Conservation (phyloP, 768 basidiomycete species). For the Serpula lacrymans region DNA sequence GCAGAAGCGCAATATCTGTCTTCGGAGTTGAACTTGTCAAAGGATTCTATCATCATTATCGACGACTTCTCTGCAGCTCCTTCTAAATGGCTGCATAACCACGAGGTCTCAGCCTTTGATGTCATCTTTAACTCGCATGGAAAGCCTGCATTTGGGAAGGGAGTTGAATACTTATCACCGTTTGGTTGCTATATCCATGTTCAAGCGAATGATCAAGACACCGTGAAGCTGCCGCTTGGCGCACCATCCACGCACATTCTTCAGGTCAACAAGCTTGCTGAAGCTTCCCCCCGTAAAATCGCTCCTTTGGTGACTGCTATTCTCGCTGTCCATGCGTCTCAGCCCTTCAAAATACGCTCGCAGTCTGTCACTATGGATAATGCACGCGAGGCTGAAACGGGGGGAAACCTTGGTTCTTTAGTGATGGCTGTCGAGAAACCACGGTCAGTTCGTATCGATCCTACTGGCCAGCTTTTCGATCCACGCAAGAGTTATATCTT, state of each 20-base stretch:
- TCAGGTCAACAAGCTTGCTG: slow-evolving; percentile 18
- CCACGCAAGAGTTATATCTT: slow-evolving; percentile 23
- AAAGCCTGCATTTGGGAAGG: slow-evolving; percentile 14
- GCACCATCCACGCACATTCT: slow-evolving; percentile 14
- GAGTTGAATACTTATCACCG: slow-evolving; percentile 16
- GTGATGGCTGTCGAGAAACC: slow-evolving; percentile 14
- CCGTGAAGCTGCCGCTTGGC: slow-evolving; percentile 15
- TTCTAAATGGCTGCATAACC: slow-evolving; percentile 2
- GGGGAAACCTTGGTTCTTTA: background rate
- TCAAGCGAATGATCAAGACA: slow-evolving; percentile 10
- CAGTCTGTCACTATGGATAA: slow-evolving; percentile 14
- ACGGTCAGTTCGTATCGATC: slow-evolving; percentile 16
- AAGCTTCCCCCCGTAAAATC: slow-evolving; percentile 17
- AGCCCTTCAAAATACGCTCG: slow-evolving; percentile 9
- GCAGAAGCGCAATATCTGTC: slow-evolving; percentile 11
- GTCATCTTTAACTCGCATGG: slow-evolving; percentile 21
- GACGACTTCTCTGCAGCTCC: background rate
- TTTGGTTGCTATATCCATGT: slow-evolving; percentile 24
- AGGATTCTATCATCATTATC: slow-evolving; percentile 1
- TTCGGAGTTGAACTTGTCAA: slow-evolving; percentile 10
- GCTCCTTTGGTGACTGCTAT: slow-evolving; percentile 14
- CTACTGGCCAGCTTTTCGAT: slow-evolving; percentile 25
- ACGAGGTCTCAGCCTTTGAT: slow-evolving; percentile 1
- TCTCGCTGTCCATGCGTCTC: slow-evolving; percentile 14
- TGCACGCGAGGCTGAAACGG: no score